Evolutionary conservation across 2,329 filamentous ascomycete genomes (phyloP), one percentile per base, ranked within the genome.

Genomic region (Stromatinia cepivora): DNA sequence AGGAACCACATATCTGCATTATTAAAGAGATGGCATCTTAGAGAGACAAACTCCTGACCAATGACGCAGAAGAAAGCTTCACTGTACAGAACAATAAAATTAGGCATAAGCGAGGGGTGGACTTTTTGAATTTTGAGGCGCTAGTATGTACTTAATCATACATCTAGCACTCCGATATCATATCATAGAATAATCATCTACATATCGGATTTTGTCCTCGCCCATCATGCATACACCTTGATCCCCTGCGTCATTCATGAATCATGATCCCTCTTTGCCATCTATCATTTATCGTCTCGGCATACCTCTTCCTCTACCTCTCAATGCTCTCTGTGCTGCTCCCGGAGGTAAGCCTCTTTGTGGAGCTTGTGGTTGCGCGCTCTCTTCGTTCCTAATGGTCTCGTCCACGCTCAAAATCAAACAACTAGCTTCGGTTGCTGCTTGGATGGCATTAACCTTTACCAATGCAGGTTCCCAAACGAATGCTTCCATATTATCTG

Each of bases 341-440:
- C 91, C 92, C 1, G 90, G 90, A 6, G 91, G 92, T 74, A 94
- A 83, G 28, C 88, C 86, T 80, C 91, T 86, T 69, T 88, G 86
- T 0, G 94, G 94, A 11, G 88, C 93, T 81, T 97, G 92, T 34
- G 94, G 91, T 80, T 88, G 85, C 76, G 90, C 87, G 77, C 92
- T 97, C 84, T 98, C 94, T 84, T 99, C 93, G 82, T 99, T 99
- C 82, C 90, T 93, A 82, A 99, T 98, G 46, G 95, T 99, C 88
- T 99, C 95, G 79, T 99, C 95, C 69, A 99, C 95, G 76, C 93
- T 91, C 77, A 99, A 83, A 75, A 99, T 98, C 83, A 99, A 83
- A 83, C 95, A 99, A 75, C 91, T 92, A 31, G 95, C 95, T 83
- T 99, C 95, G 45, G 94, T 94, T 65, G 95, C 95, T 28, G 95